Evolutionary conservation across 1,284 basidiomycete species (phyloP).

Genomic region (Psilocybe mexicana): DNA sequence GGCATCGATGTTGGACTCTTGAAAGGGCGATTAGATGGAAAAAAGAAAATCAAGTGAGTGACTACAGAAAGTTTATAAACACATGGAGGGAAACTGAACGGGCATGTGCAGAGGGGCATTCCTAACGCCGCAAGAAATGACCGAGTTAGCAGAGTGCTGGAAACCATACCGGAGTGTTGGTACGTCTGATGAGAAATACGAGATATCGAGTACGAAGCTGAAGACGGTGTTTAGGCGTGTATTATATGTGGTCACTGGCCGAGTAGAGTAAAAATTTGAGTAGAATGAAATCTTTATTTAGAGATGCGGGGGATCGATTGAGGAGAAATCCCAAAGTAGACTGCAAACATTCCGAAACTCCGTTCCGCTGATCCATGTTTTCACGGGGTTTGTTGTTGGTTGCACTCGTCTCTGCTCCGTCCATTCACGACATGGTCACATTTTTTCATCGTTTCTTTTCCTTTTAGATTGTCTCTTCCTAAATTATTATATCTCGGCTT

Average conservation of each 20-base stretch:
- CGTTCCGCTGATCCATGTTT: constrained; percentile 23
- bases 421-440: constrained; percentile 7
- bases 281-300: background rate
- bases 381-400: constrained; percentile 12
- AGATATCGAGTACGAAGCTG: background rate
- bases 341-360: constrained; percentile 13
- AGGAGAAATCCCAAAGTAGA: constrained; percentile 14
- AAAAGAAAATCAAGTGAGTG: constrained; percentile 81
- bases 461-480: background rate
- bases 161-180: constrained; percentile 80
- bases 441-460: constrained; percentile 10
- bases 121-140: constrained; percentile 83
- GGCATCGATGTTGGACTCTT: constrained; percentile 63
- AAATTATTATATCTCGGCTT: background rate
- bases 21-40: constrained; percentile 68
- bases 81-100: background rate
- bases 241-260: constrained; percentile 63
- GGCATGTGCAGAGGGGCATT: constrained; percentile 61
- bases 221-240: constrained; percentile 41
- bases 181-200: constrained; percentile 31
- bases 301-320: background rate
- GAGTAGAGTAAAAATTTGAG: constrained; percentile 19
- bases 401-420: constrained; percentile 6
- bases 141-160: constrained; percentile 75
- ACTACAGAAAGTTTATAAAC: background rate